Percentiles rank a stretch among this genome's conserved stretches.
Conservation (phyloP, 306 rosid species). For the Trichosanthes truncata region DNA sequence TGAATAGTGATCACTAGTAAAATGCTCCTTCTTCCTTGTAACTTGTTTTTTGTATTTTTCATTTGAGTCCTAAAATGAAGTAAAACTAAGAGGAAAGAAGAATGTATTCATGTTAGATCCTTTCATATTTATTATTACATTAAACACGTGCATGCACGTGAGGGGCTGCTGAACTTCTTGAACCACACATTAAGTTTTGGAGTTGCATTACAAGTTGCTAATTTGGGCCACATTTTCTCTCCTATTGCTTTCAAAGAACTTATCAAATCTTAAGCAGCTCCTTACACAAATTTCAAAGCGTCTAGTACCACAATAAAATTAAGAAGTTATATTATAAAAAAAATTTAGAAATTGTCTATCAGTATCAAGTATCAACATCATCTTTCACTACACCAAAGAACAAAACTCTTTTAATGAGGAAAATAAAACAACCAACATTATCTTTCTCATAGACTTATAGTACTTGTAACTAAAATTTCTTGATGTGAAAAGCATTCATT, state of each 20-base stretch:
- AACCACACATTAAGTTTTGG: not conserved
- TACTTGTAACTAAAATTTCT: too few species aligned
- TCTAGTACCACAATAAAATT: too few species aligned
- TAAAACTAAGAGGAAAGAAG: not conserved
- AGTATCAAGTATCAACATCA: too few species aligned
- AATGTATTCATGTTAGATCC: too few species aligned
- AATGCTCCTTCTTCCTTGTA: not conserved
- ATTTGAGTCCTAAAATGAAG: not conserved
- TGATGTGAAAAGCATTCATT: too few species aligned
- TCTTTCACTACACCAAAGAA: too few species aligned
- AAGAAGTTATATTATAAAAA: too few species aligned
- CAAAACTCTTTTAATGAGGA: too few species aligned
- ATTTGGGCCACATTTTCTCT: not conserved
- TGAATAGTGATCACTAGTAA: not conserved
- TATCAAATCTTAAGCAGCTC: not conserved
- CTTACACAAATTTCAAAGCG: not conserved
- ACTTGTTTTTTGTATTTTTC: not conserved
- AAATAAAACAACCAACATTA: too few species aligned
- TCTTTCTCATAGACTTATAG: too few species aligned
- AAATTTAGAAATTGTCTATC: too few species aligned
- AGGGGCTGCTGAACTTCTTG: not conserved
- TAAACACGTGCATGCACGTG: not conserved
- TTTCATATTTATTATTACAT: too few species aligned
- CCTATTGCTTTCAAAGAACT: not conserved
- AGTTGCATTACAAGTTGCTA: not conserved